Base-by-base conservation (phyloP, 129 eudicot species). In the Helianthus annuus region DNA sequence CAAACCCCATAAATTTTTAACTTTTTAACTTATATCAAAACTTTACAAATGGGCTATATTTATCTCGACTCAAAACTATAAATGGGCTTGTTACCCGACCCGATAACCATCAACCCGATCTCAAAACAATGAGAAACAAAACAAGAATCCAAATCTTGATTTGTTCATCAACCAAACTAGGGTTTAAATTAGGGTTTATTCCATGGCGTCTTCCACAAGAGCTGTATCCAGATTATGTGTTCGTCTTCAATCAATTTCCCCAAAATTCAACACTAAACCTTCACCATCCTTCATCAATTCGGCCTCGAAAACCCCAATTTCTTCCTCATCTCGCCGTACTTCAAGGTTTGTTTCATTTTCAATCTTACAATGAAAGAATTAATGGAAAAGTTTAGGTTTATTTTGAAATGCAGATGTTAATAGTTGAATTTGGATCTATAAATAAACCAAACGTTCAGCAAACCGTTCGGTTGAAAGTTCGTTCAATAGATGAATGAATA, bases 291-390 rank as follows among this genome's bases (percentile, higher is more conserved):
- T 76, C 72, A 29, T 75, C 64, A 81, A 81, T 12, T 78, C 80
- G 0, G 48, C 72, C 53, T 71, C 59, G 17, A 79, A 66, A 19
- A 62, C 88, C 48, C 56, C 81, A 61, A n/a, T 72, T 58, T n/a
- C 83, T 12, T 67, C 64, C 24, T 68, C 83, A 19, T 48, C 61
- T 59, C 64, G 77, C 17, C 17, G 64, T 53, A 14, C 72, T 70
- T 81, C 91, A 67, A 78, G 91, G 91, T 83, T 53, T 48, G 78
- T 40, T 79, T 12, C 17, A 60, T 5, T 32, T 29, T 32, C 19
- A 32, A 32, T 60, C 45, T 0, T 6, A 1, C 10, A 11, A 29
- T 0, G 42, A 51, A 14, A 51, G 56, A 51, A 51, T 1, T 5
- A 0, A 32, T 29, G 1, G 19, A 60, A 60, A 11, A 36, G 49